Evolutionary conservation across 2,329 filamentous ascomycete species (phyloP).

Genomic region (Penicillium sp.): DNA sequence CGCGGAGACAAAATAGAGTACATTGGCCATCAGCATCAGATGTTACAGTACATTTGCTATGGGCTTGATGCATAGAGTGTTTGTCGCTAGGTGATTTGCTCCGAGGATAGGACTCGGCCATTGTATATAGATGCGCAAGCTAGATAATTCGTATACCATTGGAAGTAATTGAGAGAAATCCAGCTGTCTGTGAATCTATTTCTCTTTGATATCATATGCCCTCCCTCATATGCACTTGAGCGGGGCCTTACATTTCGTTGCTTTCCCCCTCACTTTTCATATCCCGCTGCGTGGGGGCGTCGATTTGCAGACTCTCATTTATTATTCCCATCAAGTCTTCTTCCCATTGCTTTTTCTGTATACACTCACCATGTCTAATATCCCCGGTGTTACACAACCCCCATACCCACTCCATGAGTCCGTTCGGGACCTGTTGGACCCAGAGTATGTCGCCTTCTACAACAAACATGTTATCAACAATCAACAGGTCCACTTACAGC

Average conservation of each 20-base stretch:
- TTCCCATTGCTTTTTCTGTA: neutral
- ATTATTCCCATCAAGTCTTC: neutral
- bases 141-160: neutral
- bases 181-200: no score
- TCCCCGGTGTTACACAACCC: slow-evolving; percentile 24
- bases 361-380: slow-evolving; percentile 5
- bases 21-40: neutral
- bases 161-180: no score
- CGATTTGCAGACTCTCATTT: neutral
- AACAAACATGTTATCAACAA: slow-evolving; percentile 49
- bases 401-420: slow-evolving; percentile 49
- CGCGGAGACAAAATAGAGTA: slow-evolving; percentile 17
- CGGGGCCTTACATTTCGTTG: no score
- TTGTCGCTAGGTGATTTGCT: neutral
- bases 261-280: no score
- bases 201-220: no score
- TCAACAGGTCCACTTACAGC: slow-evolving; percentile 53
- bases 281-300: neutral
- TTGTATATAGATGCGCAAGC: neutral
- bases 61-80: neutral
- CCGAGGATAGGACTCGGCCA: neutral
- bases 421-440: slow-evolving; percentile 44
- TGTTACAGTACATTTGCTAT: neutral
- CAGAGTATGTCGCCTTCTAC: slow-evolving; percentile 52
- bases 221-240: no score